Conservation (phyloP, 495 filamentous ascomycete species). For the Penicillium antarcticum region DNA sequence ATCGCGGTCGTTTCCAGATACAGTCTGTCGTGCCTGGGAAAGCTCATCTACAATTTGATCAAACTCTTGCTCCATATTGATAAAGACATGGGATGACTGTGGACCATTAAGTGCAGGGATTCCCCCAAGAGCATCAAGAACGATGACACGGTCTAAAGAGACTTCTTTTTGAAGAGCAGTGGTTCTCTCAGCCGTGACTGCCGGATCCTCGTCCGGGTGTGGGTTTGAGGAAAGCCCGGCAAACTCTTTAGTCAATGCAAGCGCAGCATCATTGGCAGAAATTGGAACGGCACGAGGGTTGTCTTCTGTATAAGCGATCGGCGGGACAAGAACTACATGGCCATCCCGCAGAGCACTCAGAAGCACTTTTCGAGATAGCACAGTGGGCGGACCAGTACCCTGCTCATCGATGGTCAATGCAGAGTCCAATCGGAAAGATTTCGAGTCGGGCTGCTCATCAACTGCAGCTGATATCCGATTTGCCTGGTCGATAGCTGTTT, state of each 20-base stretch:
- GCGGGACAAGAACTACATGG: conserved; percentile 72
- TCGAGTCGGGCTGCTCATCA: conserved; percentile 59
- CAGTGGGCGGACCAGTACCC: conserved; percentile 28
- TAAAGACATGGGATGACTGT: conserved; percentile 76
- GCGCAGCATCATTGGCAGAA: conserved; percentile 62
- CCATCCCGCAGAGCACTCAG: conserved; percentile 69
- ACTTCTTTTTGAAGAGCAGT: conserved; percentile 50
- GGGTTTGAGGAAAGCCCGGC: conserved; percentile 49
- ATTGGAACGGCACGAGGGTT: conserved; percentile 53
- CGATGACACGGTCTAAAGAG: conserved; percentile 78
- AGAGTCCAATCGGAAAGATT: conserved; percentile 66
- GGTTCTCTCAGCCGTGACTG: conserved; percentile 40
- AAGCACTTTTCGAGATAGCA: conserved; percentile 59
- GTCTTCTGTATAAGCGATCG: conserved; percentile 63
- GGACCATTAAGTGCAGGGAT: conserved; percentile 69
- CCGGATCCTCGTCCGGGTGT: conserved; percentile 46
- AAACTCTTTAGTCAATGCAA: conserved; percentile 71
- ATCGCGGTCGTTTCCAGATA: conserved; percentile 4
- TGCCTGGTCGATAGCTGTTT: conserved; percentile 57
- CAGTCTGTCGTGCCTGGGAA: conserved; percentile 15
- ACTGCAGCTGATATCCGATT: conserved; percentile 73
- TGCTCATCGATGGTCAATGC: conserved; percentile 47
- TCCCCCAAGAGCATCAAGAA: conserved; percentile 85
- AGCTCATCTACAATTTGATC: conserved; percentile 62
- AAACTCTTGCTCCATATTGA: conserved; percentile 94